A percentile compares a stretch with the other conserved stretches of the same genome.
Conservation (phyloP, 306 rosid genomes). For the Fagus sylvatica region DNA sequence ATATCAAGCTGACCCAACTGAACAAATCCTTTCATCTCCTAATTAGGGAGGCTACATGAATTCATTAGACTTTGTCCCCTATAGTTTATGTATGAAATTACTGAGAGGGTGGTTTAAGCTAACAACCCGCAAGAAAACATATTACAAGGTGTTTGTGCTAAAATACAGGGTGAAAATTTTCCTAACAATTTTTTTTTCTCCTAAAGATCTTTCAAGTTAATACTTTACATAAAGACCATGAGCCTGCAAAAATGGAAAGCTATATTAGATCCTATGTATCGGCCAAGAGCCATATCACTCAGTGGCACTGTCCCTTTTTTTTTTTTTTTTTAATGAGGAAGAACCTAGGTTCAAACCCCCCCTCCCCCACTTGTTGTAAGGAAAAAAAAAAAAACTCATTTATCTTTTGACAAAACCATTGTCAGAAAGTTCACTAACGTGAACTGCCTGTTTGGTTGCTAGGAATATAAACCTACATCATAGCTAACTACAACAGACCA, state of each 20-base stretch:
- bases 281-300: too few relatives aligned
- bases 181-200: background rate
- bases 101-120: background rate
- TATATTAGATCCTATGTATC: background rate
- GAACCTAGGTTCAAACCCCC: too few relatives aligned
- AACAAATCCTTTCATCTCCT: background rate
- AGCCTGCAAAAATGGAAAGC: background rate
- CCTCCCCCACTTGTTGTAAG: too few relatives aligned
- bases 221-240: background rate
- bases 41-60: background rate
- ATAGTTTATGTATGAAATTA: background rate
- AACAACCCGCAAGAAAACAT: background rate
- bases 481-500: background rate
- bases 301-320: too few relatives aligned
- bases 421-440: background rate
- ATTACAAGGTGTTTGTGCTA: background rate
- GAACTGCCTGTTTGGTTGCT: background rate
- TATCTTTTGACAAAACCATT: background rate
- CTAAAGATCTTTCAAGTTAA: background rate
- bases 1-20: background rate
- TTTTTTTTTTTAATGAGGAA: too few relatives aligned
- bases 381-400: too few relatives aligned
- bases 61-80: too few relatives aligned
- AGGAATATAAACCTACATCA: background rate
- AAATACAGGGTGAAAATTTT: background rate